Evolutionary conservation across 2,329 filamentous ascomycete genomes (phyloP).

Genomic region (Cladosporium sp.): DNA sequence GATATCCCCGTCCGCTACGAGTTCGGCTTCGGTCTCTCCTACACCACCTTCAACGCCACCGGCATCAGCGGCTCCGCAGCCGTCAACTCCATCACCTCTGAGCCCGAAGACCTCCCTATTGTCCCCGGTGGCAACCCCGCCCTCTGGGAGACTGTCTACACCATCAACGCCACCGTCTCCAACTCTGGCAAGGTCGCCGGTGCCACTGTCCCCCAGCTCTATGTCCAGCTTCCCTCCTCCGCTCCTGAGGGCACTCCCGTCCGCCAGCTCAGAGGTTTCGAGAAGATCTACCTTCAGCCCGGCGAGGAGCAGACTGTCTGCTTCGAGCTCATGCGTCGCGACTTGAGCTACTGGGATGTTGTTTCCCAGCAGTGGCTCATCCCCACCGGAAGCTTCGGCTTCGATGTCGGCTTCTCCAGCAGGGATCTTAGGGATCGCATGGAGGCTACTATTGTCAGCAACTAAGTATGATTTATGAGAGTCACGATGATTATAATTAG

Average conservation of each 20-base stretch:
- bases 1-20: constrained; percentile 69
- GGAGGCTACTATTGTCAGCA: constrained; percentile 5
- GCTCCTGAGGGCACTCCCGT: constrained; percentile 29
- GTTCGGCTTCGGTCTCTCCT: constrained; percentile 79
- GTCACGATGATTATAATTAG: not conserved
- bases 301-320: constrained; percentile 23
- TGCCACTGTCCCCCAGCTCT: constrained; percentile 53
- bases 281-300: constrained; percentile 34
- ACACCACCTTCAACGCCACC: constrained; percentile 60
- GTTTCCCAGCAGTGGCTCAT: constrained; percentile 38
- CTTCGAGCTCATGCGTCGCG: constrained; percentile 38
- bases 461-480: not conserved
- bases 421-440: constrained; percentile 9
- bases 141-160: constrained; percentile 54
- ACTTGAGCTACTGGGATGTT: constrained; percentile 42
- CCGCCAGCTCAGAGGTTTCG: constrained; percentile 34
- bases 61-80: constrained; percentile 31
- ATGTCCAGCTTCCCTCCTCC: constrained; percentile 44
- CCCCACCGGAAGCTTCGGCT: constrained; percentile 5
- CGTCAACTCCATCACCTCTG: constrained; percentile 26
- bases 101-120: constrained; percentile 8
- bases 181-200: constrained; percentile 50
- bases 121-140: constrained; percentile 33
- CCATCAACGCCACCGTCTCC: constrained; percentile 44
- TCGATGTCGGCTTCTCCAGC: constrained; percentile 9